Conservation (phyloP, 495 filamentous ascomycete genomes). For the Geopyxis carbonaria region DNA sequence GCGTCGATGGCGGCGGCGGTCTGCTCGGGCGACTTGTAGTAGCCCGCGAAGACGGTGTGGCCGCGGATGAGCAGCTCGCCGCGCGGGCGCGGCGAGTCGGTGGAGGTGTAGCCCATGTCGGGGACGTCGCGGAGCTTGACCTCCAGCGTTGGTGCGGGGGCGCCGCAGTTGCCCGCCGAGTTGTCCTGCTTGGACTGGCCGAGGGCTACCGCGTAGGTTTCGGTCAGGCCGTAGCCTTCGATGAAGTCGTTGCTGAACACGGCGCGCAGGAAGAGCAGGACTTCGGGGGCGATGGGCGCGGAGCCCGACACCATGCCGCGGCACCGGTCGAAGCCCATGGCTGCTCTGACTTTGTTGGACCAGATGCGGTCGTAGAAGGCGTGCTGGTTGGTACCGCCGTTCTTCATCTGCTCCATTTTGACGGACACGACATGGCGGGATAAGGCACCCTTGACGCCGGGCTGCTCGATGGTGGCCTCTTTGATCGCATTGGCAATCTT, state of each 20-base stretch:
- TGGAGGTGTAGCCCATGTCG: slow-evolving; percentile 83
- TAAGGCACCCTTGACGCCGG: slow-evolving; percentile 66
- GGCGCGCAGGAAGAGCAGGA: slow-evolving; percentile 77
- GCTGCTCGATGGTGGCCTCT: slow-evolving; percentile 54
- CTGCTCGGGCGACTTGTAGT: slow-evolving; percentile 76
- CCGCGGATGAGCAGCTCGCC: slow-evolving; percentile 81
- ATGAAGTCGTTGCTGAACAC: slow-evolving; percentile 61
- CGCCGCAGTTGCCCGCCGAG: slow-evolving; percentile 65
- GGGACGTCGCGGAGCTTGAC: slow-evolving; percentile 71
- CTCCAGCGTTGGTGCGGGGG: slow-evolving; percentile 48
- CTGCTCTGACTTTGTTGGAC: slow-evolving; percentile 70
- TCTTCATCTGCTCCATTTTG: slow-evolving; percentile 65
- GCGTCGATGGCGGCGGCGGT: slow-evolving; percentile 63
- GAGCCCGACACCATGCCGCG: slow-evolving; percentile 70
- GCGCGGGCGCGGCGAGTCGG: slow-evolving; percentile 82
- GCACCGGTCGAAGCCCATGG: slow-evolving; percentile 59
- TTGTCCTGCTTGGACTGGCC: slow-evolving; percentile 55
- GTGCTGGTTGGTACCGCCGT: slow-evolving; percentile 63
- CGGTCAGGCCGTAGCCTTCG: slow-evolving; percentile 90
- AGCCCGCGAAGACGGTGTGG: slow-evolving; percentile 58
- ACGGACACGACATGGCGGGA: slow-evolving; percentile 61
- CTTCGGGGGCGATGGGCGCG: slow-evolving; percentile 71
- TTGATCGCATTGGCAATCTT: slow-evolving; percentile 73
- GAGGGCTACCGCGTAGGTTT: slow-evolving; percentile 69
- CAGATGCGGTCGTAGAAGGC: slow-evolving; percentile 81